These are phyloP conservation scores for Linanthus parryae DNA, from an alignment of 148 eudicot species.

Conservation along the genomic window DNA sequence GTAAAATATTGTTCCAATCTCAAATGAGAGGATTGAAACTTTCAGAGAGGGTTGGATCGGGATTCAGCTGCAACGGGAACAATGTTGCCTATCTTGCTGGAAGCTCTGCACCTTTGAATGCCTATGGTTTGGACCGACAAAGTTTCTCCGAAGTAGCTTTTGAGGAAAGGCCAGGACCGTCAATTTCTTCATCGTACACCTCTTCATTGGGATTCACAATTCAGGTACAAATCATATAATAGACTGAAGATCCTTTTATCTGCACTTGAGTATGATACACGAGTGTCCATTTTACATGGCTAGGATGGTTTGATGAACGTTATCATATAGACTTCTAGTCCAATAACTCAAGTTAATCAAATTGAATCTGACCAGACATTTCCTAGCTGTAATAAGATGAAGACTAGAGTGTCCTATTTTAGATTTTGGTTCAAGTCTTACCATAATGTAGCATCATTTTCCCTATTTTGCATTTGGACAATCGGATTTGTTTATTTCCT, in stretches of 20 bases:
- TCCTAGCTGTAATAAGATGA: neutral
- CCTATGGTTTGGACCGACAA: conserved; percentile 16
- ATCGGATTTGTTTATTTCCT: too few relatives aligned
- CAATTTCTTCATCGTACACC: conserved; percentile 35
- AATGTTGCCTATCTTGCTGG: conserved; percentile 29
- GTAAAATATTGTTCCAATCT: conserved; percentile 22
- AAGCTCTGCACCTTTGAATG: conserved; percentile 27
- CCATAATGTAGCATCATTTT: too few relatives aligned
- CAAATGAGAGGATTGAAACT: conserved; percentile 23
- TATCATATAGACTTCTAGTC: neutral
- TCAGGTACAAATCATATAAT: conserved; percentile 20
- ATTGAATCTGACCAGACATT: neutral
- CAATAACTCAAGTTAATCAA: neutral
- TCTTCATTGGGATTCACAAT: conserved; percentile 32
- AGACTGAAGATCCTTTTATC: too few relatives aligned
- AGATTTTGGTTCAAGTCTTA: too few relatives aligned
- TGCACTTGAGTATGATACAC: neutral
- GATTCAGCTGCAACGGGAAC: conserved; percentile 33
- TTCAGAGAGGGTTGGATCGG: conserved; percentile 27
- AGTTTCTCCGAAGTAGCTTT: conserved; percentile 20
- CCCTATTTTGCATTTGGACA: too few relatives aligned
- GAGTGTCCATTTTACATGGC: too few relatives aligned
- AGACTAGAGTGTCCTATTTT: neutral
- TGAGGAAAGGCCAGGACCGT: conserved; percentile 31
- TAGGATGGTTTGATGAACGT: neutral